phyloP scores from a whole-genome alignment of 306 rosid genomes.

The Begonia fuchsioides region DNA sequence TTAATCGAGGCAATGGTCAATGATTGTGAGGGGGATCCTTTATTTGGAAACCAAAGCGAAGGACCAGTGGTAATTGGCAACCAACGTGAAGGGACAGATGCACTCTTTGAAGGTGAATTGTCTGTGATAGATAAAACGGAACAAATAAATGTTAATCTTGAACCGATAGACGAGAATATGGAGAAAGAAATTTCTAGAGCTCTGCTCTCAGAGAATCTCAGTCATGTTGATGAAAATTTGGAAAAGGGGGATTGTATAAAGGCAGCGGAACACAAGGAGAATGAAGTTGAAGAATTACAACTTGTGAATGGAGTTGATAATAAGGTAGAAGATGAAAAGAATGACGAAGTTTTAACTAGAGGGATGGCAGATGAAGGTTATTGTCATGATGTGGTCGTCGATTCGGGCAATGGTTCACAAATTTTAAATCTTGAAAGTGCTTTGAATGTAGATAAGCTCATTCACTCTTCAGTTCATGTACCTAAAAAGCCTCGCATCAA shows the following conservation, averaged over 20 bases:
- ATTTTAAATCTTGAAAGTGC: slow-evolving; percentile 17
- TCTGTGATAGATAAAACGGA: slow-evolving; percentile 16
- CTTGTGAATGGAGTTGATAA: slow-evolving; percentile 23
- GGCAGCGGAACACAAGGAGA: slow-evolving; percentile 17
- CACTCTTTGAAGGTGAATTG: slow-evolving; percentile 9
- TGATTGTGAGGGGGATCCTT: background rate
- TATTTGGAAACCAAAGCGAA: background rate
- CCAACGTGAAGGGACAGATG: slow-evolving; percentile 14
- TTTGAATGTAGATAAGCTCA: slow-evolving; percentile 16
- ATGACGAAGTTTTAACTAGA: slow-evolving; percentile 17
- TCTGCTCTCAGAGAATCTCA: slow-evolving; percentile 26
- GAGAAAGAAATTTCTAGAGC: slow-evolving; percentile 15
- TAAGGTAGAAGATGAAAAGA: slow-evolving; percentile 23
- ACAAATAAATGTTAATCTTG: slow-evolving; percentile 14
- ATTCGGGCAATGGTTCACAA: slow-evolving; percentile 17
- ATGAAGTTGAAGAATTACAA: slow-evolving; percentile 27
- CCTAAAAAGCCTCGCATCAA: slow-evolving; percentile 34
- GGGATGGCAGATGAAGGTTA: slow-evolving; percentile 27
- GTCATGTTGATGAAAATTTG: slow-evolving; percentile 16
- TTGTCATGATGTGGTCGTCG: slow-evolving; percentile 21
- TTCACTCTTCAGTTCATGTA: slow-evolving; percentile 17
- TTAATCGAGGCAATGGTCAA: background rate
- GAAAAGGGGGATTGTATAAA: slow-evolving; percentile 5
- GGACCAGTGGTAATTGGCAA: slow-evolving; percentile 16
- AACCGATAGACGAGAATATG: slow-evolving; percentile 10